Percentiles rank a stretch among this genome's conserved stretches.
Conservation (phyloP, 768 basidiomycete genomes). For the Boletus sp. region DNA sequence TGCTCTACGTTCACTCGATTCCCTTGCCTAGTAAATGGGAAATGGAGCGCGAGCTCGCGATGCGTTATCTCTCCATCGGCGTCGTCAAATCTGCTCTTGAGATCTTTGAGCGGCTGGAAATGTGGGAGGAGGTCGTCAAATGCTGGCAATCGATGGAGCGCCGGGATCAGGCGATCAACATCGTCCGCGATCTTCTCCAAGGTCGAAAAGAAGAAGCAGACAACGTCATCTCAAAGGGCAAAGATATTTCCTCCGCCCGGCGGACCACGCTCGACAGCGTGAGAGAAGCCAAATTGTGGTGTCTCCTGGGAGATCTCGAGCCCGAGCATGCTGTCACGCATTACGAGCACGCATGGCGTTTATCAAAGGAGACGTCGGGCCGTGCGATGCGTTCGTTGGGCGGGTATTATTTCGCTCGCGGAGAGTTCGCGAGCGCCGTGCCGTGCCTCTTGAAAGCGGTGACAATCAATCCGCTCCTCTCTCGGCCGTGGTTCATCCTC, state of each 20-base stretch:
- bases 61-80: slow-evolving; percentile 79
- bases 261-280: slow-evolving; percentile 54
- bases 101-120: slow-evolving; percentile 91
- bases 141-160: slow-evolving; percentile 85
- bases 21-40: slow-evolving; percentile 91
- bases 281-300: slow-evolving; percentile 91
- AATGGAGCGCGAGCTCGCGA: slow-evolving; percentile 86
- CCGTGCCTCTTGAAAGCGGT: slow-evolving; percentile 71
- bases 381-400: slow-evolving; percentile 92
- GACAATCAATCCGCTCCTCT: slow-evolving; percentile 81
- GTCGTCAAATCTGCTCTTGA: slow-evolving; percentile 88
- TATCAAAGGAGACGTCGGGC: slow-evolving; percentile 79
- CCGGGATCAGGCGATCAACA: slow-evolving; percentile 69
- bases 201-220: slow-evolving; percentile 86
- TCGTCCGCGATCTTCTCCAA: slow-evolving; percentile 84
- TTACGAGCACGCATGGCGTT: slow-evolving; percentile 81
- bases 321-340: slow-evolving; percentile 64
- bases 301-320: slow-evolving; percentile 91
- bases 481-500: slow-evolving; percentile 95
- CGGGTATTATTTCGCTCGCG: slow-evolving; percentile 71
- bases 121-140: slow-evolving; percentile 97
- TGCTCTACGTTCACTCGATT: slow-evolving; percentile 78
- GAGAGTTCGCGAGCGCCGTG: slow-evolving; percentile 62
- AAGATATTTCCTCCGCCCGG: slow-evolving; percentile 42
- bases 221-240: slow-evolving; percentile 59